Conservation (phyloP, 2,329 filamentous ascomycete genomes). For the Aspergillus chevalieri region DNA sequence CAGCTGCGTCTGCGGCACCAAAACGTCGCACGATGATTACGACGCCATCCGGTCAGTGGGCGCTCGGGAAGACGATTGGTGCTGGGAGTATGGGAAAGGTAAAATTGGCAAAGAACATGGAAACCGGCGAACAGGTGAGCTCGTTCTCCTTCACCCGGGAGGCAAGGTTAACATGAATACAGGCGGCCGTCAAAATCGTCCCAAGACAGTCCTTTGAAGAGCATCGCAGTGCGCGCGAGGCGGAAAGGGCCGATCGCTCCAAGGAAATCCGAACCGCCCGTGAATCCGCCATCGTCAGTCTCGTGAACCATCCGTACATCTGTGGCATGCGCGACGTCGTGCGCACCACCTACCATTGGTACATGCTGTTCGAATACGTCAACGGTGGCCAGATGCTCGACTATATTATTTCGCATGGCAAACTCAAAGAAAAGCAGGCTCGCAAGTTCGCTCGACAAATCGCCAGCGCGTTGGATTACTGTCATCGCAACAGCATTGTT, state of each 20-base stretch:
- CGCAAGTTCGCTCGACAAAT: slow-evolving; percentile 97
- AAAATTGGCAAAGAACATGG: slow-evolving; percentile 84
- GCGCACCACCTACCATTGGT: slow-evolving; percentile 96
- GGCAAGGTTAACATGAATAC: slow-evolving; percentile 8
- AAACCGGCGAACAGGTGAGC: slow-evolving; percentile 81
- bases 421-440: slow-evolving; percentile 96
- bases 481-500: slow-evolving; percentile 95
- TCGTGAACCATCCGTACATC: slow-evolving; percentile 91
- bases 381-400: slow-evolving; percentile 99
- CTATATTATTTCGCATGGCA: slow-evolving; percentile 97
- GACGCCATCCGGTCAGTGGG: slow-evolving; percentile 86
- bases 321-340: slow-evolving; percentile 94
- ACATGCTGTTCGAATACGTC: slow-evolving; percentile 99
- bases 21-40: slow-evolving; percentile 73
- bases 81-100: slow-evolving; percentile 99
- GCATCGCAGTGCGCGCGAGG: slow-evolving; percentile 62
- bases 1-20: slow-evolving; percentile 34
- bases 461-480: slow-evolving; percentile 92
- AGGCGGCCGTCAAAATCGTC: slow-evolving; percentile 97
- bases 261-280: slow-evolving; percentile 93
- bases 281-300: slow-evolving; percentile 91
- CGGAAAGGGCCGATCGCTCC: slow-evolving; percentile 87
- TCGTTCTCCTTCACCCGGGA: background rate
- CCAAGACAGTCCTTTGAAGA: slow-evolving; percentile 86
- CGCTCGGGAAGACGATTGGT: slow-evolving; percentile 92